Base-by-base conservation (phyloP, 78 protist species). In the Chrysochromulina tobinii region DNA sequence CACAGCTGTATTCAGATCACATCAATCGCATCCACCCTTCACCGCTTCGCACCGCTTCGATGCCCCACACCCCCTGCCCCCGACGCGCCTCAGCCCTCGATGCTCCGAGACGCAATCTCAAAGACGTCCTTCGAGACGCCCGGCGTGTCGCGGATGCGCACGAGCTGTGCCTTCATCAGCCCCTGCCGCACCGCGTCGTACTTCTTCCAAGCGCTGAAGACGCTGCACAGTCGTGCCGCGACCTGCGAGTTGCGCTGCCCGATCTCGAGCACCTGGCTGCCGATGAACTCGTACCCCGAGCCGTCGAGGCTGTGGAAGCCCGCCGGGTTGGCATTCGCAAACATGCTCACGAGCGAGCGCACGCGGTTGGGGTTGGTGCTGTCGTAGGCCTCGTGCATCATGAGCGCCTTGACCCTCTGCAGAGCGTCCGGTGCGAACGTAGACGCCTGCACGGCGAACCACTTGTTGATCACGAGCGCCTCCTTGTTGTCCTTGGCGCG, bases 381-480 rank as follows among this genome's bases (percentile, higher is more conserved):
- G 73, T 12, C 5, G 67, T 18, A 89, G 38, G 54, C 91, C 77
- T 8, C 58, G 66, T 89, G 84, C 91, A 55, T 3, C n/a, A 20
- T 5, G 25, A 73, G 67, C 2, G 57, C 77, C 90, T 87, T 3
- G 25, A 75, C 83, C 6, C 12, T 59, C 64, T 75, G 25, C 27
- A 75, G 57, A 54, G 58, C 57, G 21, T 11, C 83, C 7, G 83
- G 15, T 0, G 57, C 3, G 59, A 50, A 11, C 27, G 83, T n/a
- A 2, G 83, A 11, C 25, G 83, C 83, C 79, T 69, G 79, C 55
- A n/a, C 64, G 64, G 61, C 81, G 77, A 88, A 88, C 91, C 91
- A 88, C 83, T 88, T 88, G 91, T 88, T 54, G 58, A 89, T 73
- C 58, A 89, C 91, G 54, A 89, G 91, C 72, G 81, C 86, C 38